These are phyloP conservation scores for Leishmania arabica DNA, from an alignment of 208 protist species.

Conservation along the genomic window DNA sequence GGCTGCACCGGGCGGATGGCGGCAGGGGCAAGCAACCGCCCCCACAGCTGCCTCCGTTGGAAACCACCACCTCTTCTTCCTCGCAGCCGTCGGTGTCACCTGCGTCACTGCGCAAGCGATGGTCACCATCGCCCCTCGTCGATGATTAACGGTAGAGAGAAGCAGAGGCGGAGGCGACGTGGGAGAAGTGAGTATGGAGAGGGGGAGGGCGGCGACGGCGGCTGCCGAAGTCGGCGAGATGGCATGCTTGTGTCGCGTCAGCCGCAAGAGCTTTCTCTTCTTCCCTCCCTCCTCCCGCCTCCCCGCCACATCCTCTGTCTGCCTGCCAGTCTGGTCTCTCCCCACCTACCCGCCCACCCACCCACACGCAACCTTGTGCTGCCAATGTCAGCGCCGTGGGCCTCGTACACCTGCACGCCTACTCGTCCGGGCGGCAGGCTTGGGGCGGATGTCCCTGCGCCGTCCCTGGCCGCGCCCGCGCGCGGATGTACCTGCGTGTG, in stretches of 20 bases:
- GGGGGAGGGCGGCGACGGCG: not conserved
- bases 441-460: no score
- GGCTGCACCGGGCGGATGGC: not conserved
- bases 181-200: not conserved
- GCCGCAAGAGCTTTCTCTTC: not conserved
- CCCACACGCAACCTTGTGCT: not conserved
- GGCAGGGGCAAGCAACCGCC: not conserved
- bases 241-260: not conserved
- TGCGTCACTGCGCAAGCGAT: not conserved
- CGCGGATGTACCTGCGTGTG: no score
- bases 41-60: conserved; percentile 13
- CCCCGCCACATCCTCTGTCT: no score
- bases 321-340: no score
- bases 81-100: not conserved
- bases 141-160: not conserved
- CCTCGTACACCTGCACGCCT: not conserved
- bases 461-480: not conserved
- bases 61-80: not conserved
- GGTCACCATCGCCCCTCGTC: not conserved
- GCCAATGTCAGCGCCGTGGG: not conserved
- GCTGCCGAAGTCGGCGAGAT: not conserved
- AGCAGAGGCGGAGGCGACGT: not conserved
- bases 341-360: no score
- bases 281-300: no score
- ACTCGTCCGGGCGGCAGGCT: not conserved